Base-by-base conservation (phyloP, 2,329 filamentous ascomycete species). In the Nigrospora sphaerica region DNA sequence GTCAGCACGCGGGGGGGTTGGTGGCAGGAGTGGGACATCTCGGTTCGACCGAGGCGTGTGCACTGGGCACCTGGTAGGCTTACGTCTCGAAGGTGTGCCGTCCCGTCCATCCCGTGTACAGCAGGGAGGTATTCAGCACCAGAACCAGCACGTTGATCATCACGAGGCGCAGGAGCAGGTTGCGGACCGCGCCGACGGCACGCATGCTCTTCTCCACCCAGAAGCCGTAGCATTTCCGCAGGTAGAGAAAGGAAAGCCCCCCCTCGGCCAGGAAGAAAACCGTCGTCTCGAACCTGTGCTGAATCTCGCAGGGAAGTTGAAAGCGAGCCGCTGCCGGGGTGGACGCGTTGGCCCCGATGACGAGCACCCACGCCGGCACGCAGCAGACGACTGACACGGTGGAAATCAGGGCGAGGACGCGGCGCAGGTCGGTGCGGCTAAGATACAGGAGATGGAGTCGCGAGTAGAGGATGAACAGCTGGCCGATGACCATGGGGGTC, bases 391-490 rank as follows among this genome's bases (percentile, higher is more conserved):
- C 47, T 14, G 69, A 65, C 52, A 79, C 72, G 50, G 69, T 63
- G 42, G 81, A 68, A 45, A 85, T 77, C 66, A 83, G 78, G 46
- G 62, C 69, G 13, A 81, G 65, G 2, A 80, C 69, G 36, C 64
- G 70, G 4, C 66, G 67, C 2, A 80, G 63, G 17, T 74, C 60
- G 12, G 64, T 57, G 4, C 69, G 46, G 63, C 76, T 71, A 10
- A 67, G 69, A 13, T 81, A 69, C 23, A 85, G 70, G 13, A 84
- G 66, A 54, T 85, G 75, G 10, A 82, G 69, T 18, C 81, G 72
- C 41, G 80, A 83, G 61, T 77, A 81, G 3, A 81, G 64, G 6
- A 81, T 76, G n/a, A 78, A 52, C 0, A 73, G 72, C 54, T 80
- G 75, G 4, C 80, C 80, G 14, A 75, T 75, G 11, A 81, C 73